These are phyloP conservation scores for Terana coerulea DNA, from an alignment of 768 basidiomycete genomes.

Conservation along the genomic window DNA sequence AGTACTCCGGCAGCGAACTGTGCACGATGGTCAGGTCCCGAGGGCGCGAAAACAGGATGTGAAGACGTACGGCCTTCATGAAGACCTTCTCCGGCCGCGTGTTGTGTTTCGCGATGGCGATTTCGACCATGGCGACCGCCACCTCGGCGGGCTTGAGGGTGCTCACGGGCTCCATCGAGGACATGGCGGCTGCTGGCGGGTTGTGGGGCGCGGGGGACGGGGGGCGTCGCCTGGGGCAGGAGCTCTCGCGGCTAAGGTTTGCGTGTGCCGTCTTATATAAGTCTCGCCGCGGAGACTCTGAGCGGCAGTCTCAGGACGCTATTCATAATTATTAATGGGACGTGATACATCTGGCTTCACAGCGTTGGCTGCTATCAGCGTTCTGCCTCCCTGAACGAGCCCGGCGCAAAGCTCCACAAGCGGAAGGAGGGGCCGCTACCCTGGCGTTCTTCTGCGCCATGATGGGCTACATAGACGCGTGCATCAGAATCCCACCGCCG, in stretches of 20 bases:
- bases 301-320: no score
- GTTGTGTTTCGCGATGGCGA: slow-evolving; percentile 58
- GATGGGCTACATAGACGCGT: slow-evolving; percentile 1
- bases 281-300: no score
- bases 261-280: no score
- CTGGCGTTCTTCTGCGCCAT: background rate
- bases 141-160: slow-evolving; percentile 61
- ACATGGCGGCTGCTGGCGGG: background rate
- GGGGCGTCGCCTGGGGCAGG: no score
- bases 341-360: background rate
- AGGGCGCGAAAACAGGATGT: background rate
- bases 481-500: slow-evolving; percentile 8
- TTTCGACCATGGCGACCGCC: slow-evolving; percentile 51
- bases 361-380: background rate
- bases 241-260: no score
- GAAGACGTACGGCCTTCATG: slow-evolving; percentile 59
- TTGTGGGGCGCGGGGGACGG: background rate
- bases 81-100: slow-evolving; percentile 59
- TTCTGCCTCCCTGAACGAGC: background rate
- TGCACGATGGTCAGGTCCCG: background rate
- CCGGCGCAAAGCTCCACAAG: slow-evolving; percentile 6
- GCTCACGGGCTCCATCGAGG: slow-evolving; percentile 18
- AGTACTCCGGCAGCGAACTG: slow-evolving; percentile 68
- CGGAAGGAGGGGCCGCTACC: slow-evolving; percentile 4
- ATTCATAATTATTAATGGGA: background rate